phyloP scores from a whole-genome alignment of 352 stramenopile genomes.

The Globisporangium sylvaticum region DNA sequence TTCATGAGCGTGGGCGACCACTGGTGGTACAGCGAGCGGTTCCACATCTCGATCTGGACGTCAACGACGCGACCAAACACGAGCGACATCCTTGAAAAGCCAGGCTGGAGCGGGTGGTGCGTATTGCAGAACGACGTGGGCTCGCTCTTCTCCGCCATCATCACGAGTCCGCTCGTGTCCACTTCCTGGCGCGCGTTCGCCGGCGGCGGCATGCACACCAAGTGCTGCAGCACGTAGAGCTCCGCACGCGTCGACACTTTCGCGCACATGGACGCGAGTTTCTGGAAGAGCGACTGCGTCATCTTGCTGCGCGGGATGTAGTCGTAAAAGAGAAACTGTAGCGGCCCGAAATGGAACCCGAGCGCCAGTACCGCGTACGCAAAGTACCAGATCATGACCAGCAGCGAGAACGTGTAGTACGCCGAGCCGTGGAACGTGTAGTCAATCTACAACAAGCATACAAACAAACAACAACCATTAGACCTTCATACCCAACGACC shows the following conservation, averaged over 20 bases:
- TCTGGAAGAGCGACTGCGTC: slow-evolving; percentile 48
- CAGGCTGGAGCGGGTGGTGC: slow-evolving; percentile 11
- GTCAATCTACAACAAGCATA: slow-evolving; percentile 45
- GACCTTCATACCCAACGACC: not conserved
- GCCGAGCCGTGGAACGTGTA: slow-evolving; percentile 74
- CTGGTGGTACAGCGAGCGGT: slow-evolving; percentile 54
- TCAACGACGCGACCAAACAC: slow-evolving; percentile 56
- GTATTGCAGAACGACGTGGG: slow-evolving; percentile 7
- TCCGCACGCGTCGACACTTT: slow-evolving; percentile 38
- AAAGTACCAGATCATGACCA: slow-evolving; percentile 66
- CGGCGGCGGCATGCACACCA: slow-evolving; percentile 36
- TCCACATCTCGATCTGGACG: slow-evolving; percentile 64
- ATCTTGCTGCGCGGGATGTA: slow-evolving; percentile 53
- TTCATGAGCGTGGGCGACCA: slow-evolving; percentile 21
- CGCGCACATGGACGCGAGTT: slow-evolving; percentile 29
- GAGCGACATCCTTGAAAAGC: slow-evolving; percentile 41
- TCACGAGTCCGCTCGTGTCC: slow-evolving; percentile 6
- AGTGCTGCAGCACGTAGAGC: slow-evolving; percentile 54
- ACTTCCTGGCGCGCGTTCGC: slow-evolving; percentile 9
- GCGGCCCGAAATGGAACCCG: slow-evolving; percentile 69
- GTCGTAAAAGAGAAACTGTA: slow-evolving; percentile 81
- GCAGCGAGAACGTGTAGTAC: slow-evolving; percentile 60
- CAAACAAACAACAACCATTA: not conserved
- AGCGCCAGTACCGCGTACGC: slow-evolving; percentile 65
- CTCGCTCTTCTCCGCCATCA: slow-evolving; percentile 28